Percentiles rank a stretch among this genome's conserved stretches.
phyloP scores from a whole-genome alignment of 495 filamentous ascomycete species.

The Penicillium turbatum region DNA sequence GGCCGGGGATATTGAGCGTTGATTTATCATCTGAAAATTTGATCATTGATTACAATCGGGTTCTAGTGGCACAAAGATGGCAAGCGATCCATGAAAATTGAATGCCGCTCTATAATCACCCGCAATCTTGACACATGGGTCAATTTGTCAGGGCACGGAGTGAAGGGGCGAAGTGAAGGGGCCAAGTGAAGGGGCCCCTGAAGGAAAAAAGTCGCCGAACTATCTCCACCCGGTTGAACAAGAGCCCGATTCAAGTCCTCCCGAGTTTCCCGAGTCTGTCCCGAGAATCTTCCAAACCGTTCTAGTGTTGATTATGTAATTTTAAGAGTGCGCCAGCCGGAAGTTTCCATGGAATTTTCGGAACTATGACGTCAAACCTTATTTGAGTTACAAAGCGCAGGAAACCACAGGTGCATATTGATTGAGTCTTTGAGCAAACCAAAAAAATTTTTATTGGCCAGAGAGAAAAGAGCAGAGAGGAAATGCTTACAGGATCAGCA shows the following conservation, averaged over 20 bases:
- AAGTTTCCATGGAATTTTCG: too few relatives aligned
- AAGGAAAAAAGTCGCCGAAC: conserved; percentile 10
- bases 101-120: background rate
- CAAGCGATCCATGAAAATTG: background rate
- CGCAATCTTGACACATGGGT: background rate
- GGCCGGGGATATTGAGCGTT: background rate
- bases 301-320: background rate
- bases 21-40: conserved; percentile 9
- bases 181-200: background rate
- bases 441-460: too few relatives aligned
- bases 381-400: too few relatives aligned
- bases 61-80: background rate
- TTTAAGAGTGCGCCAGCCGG: too few relatives aligned
- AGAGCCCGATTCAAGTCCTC: background rate
- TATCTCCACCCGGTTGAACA: conserved; percentile 7
- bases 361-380: too few relatives aligned
- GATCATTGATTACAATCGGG: background rate
- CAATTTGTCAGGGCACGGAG: background rate
- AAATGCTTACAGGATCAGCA: too few relatives aligned
- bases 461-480: too few relatives aligned
- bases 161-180: background rate
- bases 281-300: too few relatives aligned
- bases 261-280: background rate
- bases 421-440: too few relatives aligned
- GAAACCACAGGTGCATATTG: too few relatives aligned